These are phyloP conservation scores for Schoenoplectus tabernaemontani DNA, from an alignment of 202 grass and related monocot species.

Conservation along the genomic window DNA sequence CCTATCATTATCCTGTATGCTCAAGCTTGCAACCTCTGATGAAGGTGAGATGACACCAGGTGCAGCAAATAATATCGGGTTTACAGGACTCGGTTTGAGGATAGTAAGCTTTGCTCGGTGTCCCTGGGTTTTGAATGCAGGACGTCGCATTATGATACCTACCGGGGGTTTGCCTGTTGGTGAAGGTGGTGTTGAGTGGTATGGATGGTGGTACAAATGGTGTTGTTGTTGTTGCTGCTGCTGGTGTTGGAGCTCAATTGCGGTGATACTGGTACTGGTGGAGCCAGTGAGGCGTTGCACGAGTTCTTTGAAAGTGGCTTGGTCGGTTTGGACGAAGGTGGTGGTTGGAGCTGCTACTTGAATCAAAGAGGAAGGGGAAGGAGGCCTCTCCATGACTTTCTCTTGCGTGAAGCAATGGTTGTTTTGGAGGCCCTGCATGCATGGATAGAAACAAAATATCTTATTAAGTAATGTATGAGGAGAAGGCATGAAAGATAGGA, in stretches of 20 bases:
- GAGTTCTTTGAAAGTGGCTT: conserved; percentile 39
- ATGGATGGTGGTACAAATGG: background rate
- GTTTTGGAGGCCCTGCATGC: conserved; percentile 18
- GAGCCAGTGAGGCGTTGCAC: conserved; percentile 48
- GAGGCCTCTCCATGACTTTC: conserved; percentile 36
- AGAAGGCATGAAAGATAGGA: conserved; percentile 24
- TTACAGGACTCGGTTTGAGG: conserved; percentile 18
- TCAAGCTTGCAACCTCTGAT: background rate
- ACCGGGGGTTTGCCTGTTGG: background rate
- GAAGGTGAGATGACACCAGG: background rate
- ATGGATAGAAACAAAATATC: conserved; percentile 18
- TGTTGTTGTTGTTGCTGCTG: background rate
- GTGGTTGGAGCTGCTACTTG: background rate
- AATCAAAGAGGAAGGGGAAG: background rate
- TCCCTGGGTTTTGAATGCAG: conserved; percentile 20
- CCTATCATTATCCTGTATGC: conserved; percentile 2
- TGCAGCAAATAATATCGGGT: background rate
- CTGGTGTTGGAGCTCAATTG: background rate
- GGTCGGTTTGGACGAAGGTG: conserved; percentile 30
- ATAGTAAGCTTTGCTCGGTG: conserved; percentile 27
- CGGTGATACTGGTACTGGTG: background rate
- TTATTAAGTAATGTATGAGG: conserved; percentile 12
- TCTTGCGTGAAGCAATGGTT: conserved; percentile 25
- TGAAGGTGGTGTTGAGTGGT: background rate
- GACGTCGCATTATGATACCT: conserved; percentile 9